Evolutionary conservation across 148 eudicot species (phyloP).

Genomic region (Arctostaphylos glauca): DNA sequence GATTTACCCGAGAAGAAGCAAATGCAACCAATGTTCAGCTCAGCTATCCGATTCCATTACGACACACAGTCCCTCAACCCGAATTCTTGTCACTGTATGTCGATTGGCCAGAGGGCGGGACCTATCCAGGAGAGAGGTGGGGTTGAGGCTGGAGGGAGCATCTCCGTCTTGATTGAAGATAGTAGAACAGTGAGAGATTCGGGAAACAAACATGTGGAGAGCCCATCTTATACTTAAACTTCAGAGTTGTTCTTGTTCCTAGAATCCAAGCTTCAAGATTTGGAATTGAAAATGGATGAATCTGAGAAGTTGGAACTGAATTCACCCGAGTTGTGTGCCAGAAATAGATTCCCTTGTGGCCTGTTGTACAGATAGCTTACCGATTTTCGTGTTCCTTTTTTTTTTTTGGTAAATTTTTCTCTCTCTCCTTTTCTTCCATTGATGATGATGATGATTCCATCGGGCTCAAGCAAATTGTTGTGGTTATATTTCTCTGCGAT

Average conservation of each 20-base stretch:
- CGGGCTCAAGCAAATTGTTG: too few relatives aligned
- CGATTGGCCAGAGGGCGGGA: conserved; percentile 23
- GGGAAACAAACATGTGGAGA: conserved; percentile 40
- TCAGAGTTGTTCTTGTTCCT: not conserved
- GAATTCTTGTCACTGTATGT: conserved; percentile 35
- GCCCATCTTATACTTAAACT: conserved; percentile 46
- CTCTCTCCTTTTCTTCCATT: too few relatives aligned
- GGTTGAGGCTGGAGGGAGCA: conserved; percentile 25
- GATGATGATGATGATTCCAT: too few relatives aligned
- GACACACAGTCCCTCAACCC: conserved; percentile 25
- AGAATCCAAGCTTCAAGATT: conserved; percentile 12
- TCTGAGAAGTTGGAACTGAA: not conserved
- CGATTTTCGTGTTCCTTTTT: not conserved
- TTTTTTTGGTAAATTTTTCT: not conserved
- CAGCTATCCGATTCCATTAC: conserved; percentile 45
- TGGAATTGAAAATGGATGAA: not conserved
- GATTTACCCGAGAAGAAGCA: conserved; percentile 63
- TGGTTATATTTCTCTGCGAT: too few relatives aligned
- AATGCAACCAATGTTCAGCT: conserved; percentile 71
- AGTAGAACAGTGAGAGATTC: conserved; percentile 25
- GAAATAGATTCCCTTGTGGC: not conserved
- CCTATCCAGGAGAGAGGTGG: conserved; percentile 32
- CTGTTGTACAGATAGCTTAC: conserved; percentile 1
- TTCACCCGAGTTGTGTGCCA: not conserved
- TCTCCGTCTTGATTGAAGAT: conserved; percentile 28